These are phyloP conservation scores for Colletotrichum tamarilloi DNA, from an alignment of 2,329 filamentous ascomycete genomes.

Conservation along the genomic window DNA sequence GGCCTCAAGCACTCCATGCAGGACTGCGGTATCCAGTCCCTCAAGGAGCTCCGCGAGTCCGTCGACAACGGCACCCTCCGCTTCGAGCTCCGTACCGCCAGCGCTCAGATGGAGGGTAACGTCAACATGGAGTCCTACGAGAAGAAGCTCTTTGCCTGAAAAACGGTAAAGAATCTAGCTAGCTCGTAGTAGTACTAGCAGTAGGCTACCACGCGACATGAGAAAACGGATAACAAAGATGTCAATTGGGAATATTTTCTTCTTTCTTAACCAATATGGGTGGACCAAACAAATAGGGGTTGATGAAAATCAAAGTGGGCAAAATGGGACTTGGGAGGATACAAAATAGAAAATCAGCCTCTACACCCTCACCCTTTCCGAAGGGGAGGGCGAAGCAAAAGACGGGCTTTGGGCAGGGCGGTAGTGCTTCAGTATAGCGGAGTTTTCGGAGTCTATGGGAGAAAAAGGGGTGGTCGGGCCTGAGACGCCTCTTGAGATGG, in stretches of 20 bases:
- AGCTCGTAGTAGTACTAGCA: no score
- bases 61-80: conserved; percentile 81
- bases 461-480: neutral
- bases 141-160: conserved; percentile 97
- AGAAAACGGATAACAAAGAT: conserved; percentile 14
- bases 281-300: neutral
- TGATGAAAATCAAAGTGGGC: conserved; percentile 12
- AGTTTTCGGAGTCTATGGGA: conserved; percentile 31
- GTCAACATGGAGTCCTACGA: conserved; percentile 99
- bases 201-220: conserved; percentile 10
- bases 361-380: neutral
- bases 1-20: conserved; percentile 98
- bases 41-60: conserved; percentile 79
- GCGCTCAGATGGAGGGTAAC: conserved; percentile 95
- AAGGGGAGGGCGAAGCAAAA: conserved; percentile 11
- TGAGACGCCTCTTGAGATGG: conserved; percentile 10
- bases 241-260: neutral
- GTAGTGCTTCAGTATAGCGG: conserved; percentile 29
- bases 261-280: no score
- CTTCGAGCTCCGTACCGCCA: conserved; percentile 94
- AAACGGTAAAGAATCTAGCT: neutral
- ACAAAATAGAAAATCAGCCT: neutral
- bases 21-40: conserved; percentile 88
- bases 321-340: neutral
- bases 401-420: conserved; percentile 13